Base-by-base conservation (phyloP, 768 basidiomycete genomes). In the Tylopilus vinaceipallidus region DNA sequence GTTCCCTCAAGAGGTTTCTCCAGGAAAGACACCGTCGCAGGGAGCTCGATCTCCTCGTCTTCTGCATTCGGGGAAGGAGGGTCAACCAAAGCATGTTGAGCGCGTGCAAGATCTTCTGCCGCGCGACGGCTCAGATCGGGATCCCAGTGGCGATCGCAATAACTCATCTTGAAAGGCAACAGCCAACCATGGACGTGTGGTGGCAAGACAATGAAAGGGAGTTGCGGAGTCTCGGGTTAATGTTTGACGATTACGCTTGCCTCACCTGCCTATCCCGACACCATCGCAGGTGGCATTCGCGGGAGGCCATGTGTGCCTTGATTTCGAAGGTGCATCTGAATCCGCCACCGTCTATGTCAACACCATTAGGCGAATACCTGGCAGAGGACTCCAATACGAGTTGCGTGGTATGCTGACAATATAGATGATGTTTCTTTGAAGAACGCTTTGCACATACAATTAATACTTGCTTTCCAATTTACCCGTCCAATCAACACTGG, bases 61-160 rank as follows among this genome's bases (percentile, higher is more conserved):
- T 56, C 24, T 65, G 64, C 13, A 47, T 57, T 34, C 51, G 32
- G 16, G 64, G 60, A 16, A 32, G 36, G 23, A 64, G 64, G 49
- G 53, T 50, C 35, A 42, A 41, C 37, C n/a, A 22, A 20, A 36
- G 36, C 48, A 47, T 65, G 43, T 36, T 35, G 3, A 45, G n/a
- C 2, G 45, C 44, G 6, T 68, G 68, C 48, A 55, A 38, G 6
- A 37, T 6, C 0, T 71, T 75, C 42, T 56, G 64, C 23, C 53
- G 59, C 16, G 49, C 71, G 4, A 66, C 73, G 7, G 71, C 73
- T 46, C 61, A 45, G 29, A 30, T 59, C 9, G 45, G 58, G 19
- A 65, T 68, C n/a, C 73, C 75, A 1, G 66, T 71, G 36, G 62
- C 72, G 12, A 45, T 76, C 9, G 71, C 56, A 6, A 40, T 75